Evolutionary conservation across 441 rosid genomes (phyloP), one percentile per base, ranked within the genome.

Genomic region (Sinapis alba): DNA sequence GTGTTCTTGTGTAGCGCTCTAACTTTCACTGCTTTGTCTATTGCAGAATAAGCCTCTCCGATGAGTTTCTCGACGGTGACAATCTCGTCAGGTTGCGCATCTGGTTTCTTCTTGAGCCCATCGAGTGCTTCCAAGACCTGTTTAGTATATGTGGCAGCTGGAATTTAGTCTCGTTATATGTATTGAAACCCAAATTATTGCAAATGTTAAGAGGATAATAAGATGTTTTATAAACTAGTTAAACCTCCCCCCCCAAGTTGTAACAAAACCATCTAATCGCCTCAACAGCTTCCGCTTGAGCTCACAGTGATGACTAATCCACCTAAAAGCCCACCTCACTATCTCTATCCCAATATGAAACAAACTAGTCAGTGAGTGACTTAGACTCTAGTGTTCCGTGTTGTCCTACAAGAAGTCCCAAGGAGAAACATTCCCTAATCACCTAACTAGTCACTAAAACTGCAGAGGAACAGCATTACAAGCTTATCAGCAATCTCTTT

Each of bases 81-180:
- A 58, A 94, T 89, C 71, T 94, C 97, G 68, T 87, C 97, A 1
- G 85, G 69, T 79, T 86, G 87, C 2, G 98, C 98, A 15, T 86
- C 91, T 2, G 86, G 23, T 81, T 92, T 94, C 85, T 90, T 94
- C 86, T 68, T 92, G 65, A 94, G 89, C 69, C 73, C 86, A 60
- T 88, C 93, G 27, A 89, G 78, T 51, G 88, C 87, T 82, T 85
- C 93, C 89, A 94, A 67, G 71, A 86, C 99, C 99, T 94, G 84
- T 62, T 59, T 8, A 41, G 41, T 28, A 21, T 11, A 66, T 50
- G 27, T 16, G 18, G 0, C 68, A 47, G 6, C 5, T 20, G 15
- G 24, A 73, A 5, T 38, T 8, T 7, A 32, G 7, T 43, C 19
- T 65, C 36, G 5, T 23, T 16, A 2, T 16, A 32, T 67, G 38